phyloP scores from a whole-genome alignment of 345 rosid species.

The Leavenworthia alabamica region DNA sequence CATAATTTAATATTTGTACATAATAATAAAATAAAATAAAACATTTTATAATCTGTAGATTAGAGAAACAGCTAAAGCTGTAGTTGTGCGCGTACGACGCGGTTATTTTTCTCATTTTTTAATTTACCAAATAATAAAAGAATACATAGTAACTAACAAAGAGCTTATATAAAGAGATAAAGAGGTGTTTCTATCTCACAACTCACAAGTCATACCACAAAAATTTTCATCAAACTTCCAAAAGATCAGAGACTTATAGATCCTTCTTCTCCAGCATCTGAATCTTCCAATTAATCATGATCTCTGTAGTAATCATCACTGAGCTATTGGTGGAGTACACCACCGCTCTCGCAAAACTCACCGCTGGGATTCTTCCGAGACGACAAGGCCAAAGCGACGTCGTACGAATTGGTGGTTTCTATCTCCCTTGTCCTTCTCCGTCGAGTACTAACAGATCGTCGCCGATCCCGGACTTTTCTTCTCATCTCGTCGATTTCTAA shows the following conservation, averaged over 20 bases:
- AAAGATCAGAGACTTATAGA: not conserved
- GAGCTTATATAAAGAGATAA: not conserved
- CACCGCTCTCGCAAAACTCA: constrained; percentile 40
- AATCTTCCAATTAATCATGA: constrained; percentile 30
- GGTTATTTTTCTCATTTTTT: not conserved
- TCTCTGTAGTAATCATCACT: constrained; percentile 41
- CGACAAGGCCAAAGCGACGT: constrained; percentile 14
- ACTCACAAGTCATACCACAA: not conserved
- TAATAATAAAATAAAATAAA: not conserved
- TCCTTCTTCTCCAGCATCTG: not conserved
- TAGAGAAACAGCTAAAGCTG: not conserved
- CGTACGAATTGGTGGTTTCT: constrained; percentile 20
- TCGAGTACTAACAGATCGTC: constrained; percentile 14
- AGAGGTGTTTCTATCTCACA: not conserved
- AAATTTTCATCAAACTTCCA: not conserved
- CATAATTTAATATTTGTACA: no score
- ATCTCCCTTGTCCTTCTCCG: constrained; percentile 22
- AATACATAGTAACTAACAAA: not conserved
- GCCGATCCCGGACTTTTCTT: constrained; percentile 25
- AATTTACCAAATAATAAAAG: not conserved
- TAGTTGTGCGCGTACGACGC: constrained; percentile 11
- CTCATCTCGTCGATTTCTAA: constrained; percentile 33
- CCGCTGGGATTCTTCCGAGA: constrained; percentile 32
- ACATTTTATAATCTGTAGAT: not conserved
- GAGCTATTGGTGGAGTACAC: constrained; percentile 51